Base-by-base conservation (phyloP, 2,329 filamentous ascomycete genomes). In the Hymenoscyphus infarciens region DNA sequence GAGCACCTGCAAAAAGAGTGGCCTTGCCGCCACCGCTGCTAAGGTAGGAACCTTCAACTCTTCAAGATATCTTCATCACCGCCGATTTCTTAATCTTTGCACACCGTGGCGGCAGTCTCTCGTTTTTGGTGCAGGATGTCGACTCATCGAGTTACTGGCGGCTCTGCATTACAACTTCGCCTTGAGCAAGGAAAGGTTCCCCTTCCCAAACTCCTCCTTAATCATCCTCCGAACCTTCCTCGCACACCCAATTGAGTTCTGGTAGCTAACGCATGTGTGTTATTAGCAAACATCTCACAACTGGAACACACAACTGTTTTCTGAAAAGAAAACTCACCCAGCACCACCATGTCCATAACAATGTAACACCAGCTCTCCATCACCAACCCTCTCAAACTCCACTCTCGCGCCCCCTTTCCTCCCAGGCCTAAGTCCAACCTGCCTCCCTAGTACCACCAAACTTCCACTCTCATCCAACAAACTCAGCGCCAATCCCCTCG, bases 291-390 rank as follows among this genome's bases (percentile, higher is more conserved):
- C 25, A 27, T 27, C 25, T 27, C 25, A 27, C 4, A 27, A 27
- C 25, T 27, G 2, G 25, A 27, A 27, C 25, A 27, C 25, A 27
- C 25, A 27, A 27, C 25, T 1, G 25, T 27, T 27, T 27, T 27
- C 2, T 27, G 25, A 27, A 27, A 38, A 38, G 35, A 38, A 38
- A 38, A 38, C 35, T 2, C 11, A 38, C 35, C 35, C 79, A 45
- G 75, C 78, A 2, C 78, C 78, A 29, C 74, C 76, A 76, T 81
- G 78, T 16, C 79, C 79, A 75, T 81, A 81, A 59, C 74, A 71
- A 75, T 81, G 79, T 42, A 80, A 75, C 7, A 80, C 72, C 60
- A 66, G 69, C 67, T 53, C 29, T 31, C 29, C 29, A 3, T 13
- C 5, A 16, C 13, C 35, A 2, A 38, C 13, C 13, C 35, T 38